phyloP scores from a whole-genome alignment of 2,329 filamentous ascomycete species.

The Xylaria sp. region DNA sequence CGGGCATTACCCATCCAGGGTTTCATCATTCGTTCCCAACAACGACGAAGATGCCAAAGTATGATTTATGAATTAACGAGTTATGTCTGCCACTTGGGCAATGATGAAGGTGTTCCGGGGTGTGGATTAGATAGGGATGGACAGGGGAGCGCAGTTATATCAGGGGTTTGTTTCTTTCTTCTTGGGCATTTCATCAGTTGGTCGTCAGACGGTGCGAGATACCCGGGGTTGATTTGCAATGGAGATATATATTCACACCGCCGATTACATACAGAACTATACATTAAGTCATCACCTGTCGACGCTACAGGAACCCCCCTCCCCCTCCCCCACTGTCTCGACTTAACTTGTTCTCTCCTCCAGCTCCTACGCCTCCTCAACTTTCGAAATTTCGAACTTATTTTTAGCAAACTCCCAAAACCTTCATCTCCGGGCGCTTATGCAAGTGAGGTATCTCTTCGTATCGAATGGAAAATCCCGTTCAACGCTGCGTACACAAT shows the following conservation, averaged over 20 bases:
- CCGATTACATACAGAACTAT: conserved; percentile 30
- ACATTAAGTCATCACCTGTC: conserved; percentile 25
- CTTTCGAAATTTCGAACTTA: too few species aligned
- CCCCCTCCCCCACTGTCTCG: not conserved
- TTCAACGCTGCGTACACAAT: conserved; percentile 13
- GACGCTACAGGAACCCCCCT: conserved; percentile 5
- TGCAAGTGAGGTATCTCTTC: conserved; percentile 32
- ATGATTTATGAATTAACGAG: not conserved
- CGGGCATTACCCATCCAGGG: not conserved
- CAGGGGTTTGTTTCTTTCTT: too few species aligned
- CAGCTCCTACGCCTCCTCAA: conserved; percentile 7
- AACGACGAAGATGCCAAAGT: not conserved
- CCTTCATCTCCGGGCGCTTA: conserved; percentile 24
- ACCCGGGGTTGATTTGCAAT: not conserved
- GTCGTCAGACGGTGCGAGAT: not conserved
- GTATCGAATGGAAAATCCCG: conserved; percentile 20
- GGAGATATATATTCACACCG: conserved; percentile 22
- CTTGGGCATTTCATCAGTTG: not conserved
- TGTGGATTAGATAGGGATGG: not conserved
- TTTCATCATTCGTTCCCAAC: not conserved
- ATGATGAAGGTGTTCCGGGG: not conserved
- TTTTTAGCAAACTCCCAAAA: conserved; percentile 23
- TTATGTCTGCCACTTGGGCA: not conserved
- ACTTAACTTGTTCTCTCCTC: not conserved
- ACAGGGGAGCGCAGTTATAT: too few species aligned